Evolutionary conservation across 306 rosid genomes (phyloP), one percentile per base, ranked within the genome.

Genomic region (Acacia crassicarpa): DNA sequence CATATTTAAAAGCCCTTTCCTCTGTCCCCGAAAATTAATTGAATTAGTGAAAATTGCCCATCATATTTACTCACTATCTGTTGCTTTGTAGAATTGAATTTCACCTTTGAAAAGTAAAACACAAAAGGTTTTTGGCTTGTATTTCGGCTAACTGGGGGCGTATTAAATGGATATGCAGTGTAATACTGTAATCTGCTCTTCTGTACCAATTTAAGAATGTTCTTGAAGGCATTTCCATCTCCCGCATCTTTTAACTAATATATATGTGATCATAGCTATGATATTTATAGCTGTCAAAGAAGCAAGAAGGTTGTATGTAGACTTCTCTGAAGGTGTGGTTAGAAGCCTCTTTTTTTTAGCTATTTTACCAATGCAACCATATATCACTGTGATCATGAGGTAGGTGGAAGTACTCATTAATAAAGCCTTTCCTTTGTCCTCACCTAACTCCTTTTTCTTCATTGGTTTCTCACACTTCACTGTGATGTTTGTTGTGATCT

Each of bases 181-280:
- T 92, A 96, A 83, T 93, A 2, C 92, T 96, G 86, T 92, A 96
- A 83, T 93, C 99, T 4, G 97, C 99, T 67, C 94, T 91, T 53
- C 80, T 88, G 40, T 93, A 93, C 99, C 99, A 96, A 63, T 96
- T 96, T 72, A 96, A 85, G 86, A 96, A 96, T 1, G 99, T 93
- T 72, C 99, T 89, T 0, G 98, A 88, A 40, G 99, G 99, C 99
- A 96, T 93, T 88, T 96, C 99, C 22, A 96, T 89, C 85, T 93
- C 99, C 0, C 99, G 84, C 32, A 30, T 30, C 32, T 30, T 30
- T 30, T 30, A 30, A 30, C 2, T 30, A 30, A 30, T 30, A 30
- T 30, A 30, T 30, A 30, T 30, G 32, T 30, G 32, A 30, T 30
- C 32, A 30, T 30, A 30, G 32, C 32, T 30, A 30, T 30, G 32